Evolutionary conservation across 257 asterid species (phyloP).

Genomic region (Oldenlandia corymbosa): DNA sequence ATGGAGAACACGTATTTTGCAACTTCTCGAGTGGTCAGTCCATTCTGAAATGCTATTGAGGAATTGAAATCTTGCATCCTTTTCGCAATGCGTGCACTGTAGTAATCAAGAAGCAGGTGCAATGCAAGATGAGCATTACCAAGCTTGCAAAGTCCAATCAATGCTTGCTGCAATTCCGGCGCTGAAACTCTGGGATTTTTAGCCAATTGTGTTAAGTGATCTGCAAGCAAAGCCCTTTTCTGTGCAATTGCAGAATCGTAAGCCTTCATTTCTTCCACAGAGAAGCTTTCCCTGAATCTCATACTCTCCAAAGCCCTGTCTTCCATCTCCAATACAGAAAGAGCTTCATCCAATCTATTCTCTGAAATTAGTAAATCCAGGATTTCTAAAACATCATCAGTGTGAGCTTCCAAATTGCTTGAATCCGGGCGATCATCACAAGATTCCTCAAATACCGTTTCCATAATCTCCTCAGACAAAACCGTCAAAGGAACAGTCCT

Average conservation of each 20-base stretch:
- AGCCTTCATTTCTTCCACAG: slow-evolving; percentile 33
- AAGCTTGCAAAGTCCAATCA: slow-evolving; percentile 52
- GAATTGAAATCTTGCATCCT: slow-evolving; percentile 33
- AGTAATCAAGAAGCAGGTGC: slow-evolving; percentile 47
- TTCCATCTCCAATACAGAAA: slow-evolving; percentile 55
- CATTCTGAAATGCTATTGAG: slow-evolving; percentile 26
- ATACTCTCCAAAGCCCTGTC: slow-evolving; percentile 33
- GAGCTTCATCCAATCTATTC: slow-evolving; percentile 55
- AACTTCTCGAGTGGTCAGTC: slow-evolving; percentile 28
- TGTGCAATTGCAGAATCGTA: slow-evolving; percentile 48
- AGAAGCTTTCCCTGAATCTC: slow-evolving; percentile 23
- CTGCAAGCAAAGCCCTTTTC: slow-evolving; percentile 40
- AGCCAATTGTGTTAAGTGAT: slow-evolving; percentile 36
- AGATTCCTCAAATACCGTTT: slow-evolving; percentile 32
- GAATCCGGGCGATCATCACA: slow-evolving; percentile 24
- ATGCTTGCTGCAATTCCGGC: slow-evolving; percentile 60
- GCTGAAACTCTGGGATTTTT: slow-evolving; percentile 51
- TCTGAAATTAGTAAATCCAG: slow-evolving; percentile 58
- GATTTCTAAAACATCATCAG: slow-evolving; percentile 45
- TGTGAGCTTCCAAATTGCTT: slow-evolving; percentile 40
- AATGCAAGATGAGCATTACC: slow-evolving; percentile 43
- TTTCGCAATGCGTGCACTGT: slow-evolving; percentile 42
- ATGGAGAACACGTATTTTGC: slow-evolving; percentile 46
- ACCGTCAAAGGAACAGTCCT: slow-evolving; percentile 19
- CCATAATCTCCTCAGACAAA: slow-evolving; percentile 41